Base-by-base conservation (phyloP, 345 rosid species). In the Hibiscus mutabilis region DNA sequence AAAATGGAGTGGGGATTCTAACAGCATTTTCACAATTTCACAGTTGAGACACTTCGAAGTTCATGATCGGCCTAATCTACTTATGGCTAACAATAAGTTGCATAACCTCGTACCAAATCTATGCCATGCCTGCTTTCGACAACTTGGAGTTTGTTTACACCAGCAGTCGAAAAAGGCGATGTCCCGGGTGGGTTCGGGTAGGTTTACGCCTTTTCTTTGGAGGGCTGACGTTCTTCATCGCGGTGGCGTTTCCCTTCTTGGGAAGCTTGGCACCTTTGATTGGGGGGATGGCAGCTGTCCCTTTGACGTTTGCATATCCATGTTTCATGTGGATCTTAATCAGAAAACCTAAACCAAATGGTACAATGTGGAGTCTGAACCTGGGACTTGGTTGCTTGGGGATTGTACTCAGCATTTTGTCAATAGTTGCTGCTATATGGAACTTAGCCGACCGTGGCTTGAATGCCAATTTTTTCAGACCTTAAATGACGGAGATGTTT, bases 71-170 rank as follows among this genome's bases (percentile, higher is more conserved):
- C 59, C 12, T 79, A 7, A 64, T 74, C 49, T 81, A 79, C 66
- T 4, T 79, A 5, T 56, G 83, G 10, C 49, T 80, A 2, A 44
- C 80, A 2, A 29, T 76, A 42, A 81, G 62, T 70, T 76, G 85
- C 82, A 74, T 85, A 0, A 33, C 78, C 18, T 53, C 84, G 53
- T 86, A 82, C 77, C 89, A 79, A 77, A 79, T 86, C 75, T 86
- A 85, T 3, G 88, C 84, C 15, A 84, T 88, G 88, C 86, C 80
- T 1, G 82, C 73, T 40, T 84, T 88, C 27, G 91, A 88, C 86
- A 85, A 82, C 68, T 25, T 86, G 16, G 87, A 86, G 69, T 65
- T 76, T 14, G 25, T 35, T 5, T 86, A 79, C 70, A 6, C 29
- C 6, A 0, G 33, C 75, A 74, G 9, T 15, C 81, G 73, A 70